Percentiles rank a stretch among this genome's conserved stretches.
phyloP scores from a whole-genome alignment of 2,329 filamentous ascomycete species.

The Claviceps pazoutovae region DNA sequence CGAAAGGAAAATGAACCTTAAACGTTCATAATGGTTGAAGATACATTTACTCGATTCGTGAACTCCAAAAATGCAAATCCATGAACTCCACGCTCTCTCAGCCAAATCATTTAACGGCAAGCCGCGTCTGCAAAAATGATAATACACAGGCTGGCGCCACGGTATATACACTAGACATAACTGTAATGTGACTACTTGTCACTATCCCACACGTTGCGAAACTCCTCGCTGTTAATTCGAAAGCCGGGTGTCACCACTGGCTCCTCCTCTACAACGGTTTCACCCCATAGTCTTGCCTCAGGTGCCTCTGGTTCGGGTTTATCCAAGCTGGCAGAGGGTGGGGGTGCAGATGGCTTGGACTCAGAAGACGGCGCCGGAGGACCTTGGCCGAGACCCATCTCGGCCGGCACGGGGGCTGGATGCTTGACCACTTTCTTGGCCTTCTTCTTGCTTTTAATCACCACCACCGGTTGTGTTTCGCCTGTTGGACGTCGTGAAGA shows the following conservation, averaged over 20 bases:
- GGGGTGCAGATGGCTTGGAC: neutral
- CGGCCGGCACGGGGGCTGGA: conserved; percentile 16
- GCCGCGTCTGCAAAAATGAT: neutral
- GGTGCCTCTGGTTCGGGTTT: conserved; percentile 5
- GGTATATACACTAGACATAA: neutral
- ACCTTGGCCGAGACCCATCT: conserved; percentile 14
- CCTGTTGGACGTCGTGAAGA: conserved; percentile 7
- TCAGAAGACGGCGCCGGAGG: conserved; percentile 5
- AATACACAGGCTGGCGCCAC: neutral
- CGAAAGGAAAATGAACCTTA: neutral
- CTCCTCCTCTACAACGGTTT: conserved; percentile 6
- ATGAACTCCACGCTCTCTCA: conserved; percentile 17
- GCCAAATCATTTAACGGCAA: neutral
- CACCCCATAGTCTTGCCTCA: conserved; percentile 8
- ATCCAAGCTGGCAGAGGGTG: neutral
- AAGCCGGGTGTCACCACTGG: conserved; percentile 11
- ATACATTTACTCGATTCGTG: neutral
- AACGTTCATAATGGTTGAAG: neutral
- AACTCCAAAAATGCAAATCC: neutral
- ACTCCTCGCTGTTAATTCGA: conserved; percentile 27
- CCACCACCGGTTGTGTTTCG: conserved; percentile 14
- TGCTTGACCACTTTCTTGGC: conserved; percentile 21
- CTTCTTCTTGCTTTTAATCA: conserved; percentile 26
- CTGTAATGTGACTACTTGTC: neutral
- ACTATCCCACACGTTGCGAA: conserved; percentile 30